These are phyloP conservation scores for Corymbia calophylla DNA, from an alignment of 441 rosid species.

Conservation along the genomic window DNA sequence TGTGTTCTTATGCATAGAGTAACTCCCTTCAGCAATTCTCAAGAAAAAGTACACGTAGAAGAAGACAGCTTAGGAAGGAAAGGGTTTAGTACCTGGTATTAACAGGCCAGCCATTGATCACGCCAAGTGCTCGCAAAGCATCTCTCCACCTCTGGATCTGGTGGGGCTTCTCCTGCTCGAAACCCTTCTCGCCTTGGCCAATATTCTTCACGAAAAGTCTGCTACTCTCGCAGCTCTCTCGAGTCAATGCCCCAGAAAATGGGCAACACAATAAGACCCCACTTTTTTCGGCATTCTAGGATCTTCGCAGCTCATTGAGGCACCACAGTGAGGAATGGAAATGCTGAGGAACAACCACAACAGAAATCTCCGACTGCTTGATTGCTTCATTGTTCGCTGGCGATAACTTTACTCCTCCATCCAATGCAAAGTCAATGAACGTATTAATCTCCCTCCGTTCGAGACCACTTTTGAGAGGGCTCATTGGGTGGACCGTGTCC, in stretches of 20 bases:
- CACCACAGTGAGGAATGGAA: not conserved
- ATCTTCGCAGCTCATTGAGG: not conserved
- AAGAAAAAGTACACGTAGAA: no score
- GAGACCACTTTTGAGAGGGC: no score
- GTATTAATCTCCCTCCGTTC: no score
- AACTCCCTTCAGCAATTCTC: no score
- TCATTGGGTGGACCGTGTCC: no score
- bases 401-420: no score
- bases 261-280: not conserved
- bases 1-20: not conserved
- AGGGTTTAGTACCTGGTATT: rapidly evolving
- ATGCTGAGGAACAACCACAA: not conserved
- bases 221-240: not conserved
- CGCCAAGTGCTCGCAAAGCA: not conserved
- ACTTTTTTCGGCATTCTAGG: not conserved
- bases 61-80: not conserved
- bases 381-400: not conserved
- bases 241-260: not conserved
- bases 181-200: not conserved
- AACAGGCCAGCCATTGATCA: not conserved
- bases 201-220: rapidly evolving
- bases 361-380: not conserved
- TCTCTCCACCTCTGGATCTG: not conserved
- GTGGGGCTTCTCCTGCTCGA: not conserved
- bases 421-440: no score